A percentile compares a stretch with the other conserved stretches of the same genome.
These are phyloP conservation scores for Heterococcus sp. DNA, from an alignment of 108 stramenopile genomes.

Conservation along the genomic window DNA sequence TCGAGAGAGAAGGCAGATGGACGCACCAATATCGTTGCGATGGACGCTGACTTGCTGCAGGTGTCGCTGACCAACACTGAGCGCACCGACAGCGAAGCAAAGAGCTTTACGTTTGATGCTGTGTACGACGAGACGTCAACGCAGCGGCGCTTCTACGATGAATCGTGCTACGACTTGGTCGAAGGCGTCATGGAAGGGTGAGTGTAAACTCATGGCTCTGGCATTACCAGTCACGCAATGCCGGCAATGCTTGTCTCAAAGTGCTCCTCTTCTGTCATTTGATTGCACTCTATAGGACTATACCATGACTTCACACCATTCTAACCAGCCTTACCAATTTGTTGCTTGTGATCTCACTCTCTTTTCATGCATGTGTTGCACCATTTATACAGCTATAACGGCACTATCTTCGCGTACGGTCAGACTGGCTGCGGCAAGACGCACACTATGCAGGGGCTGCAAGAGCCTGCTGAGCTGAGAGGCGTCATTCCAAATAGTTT, in stretches of 20 bases:
- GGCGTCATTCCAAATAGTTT: conserved; percentile 66
- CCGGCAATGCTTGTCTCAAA: background rate
- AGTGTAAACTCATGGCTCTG: too few relatives aligned
- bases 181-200: conserved; percentile 63
- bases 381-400: too few relatives aligned
- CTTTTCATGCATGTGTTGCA: background rate
- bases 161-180: conserved; percentile 58
- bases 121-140: conserved; percentile 56
- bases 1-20: conserved; percentile 51
- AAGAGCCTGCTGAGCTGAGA: conserved; percentile 53
- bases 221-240: too few relatives aligned
- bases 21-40: conserved; percentile 28
- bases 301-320: background rate
- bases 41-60: conserved; percentile 43
- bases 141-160: conserved; percentile 62
- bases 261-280: background rate
- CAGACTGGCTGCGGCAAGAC: conserved; percentile 56
- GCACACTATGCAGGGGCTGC: conserved; percentile 58
- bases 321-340: background rate
- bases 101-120: conserved; percentile 62
- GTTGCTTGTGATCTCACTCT: background rate
- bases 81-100: conserved; percentile 15
- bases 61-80: conserved; percentile 29
- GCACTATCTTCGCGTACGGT: conserved; percentile 69
- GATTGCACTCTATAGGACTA: background rate